Evolutionary conservation across 2,329 filamentous ascomycete species (phyloP).

Genomic region (Aspergillus sp.): DNA sequence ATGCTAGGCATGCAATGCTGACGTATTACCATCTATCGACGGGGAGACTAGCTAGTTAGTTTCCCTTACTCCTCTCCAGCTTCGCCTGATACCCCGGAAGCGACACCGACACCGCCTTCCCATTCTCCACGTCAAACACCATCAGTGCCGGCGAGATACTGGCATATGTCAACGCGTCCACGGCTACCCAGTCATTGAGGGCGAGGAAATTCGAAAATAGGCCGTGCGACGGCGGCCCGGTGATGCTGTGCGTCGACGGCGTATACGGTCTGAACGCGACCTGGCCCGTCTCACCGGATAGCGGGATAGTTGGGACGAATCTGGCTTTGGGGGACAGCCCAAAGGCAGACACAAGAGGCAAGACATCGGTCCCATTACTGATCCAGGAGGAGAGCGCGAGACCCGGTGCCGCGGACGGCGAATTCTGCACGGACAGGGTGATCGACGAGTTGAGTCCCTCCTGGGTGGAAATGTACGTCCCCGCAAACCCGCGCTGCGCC

Average conservation of each 20-base stretch:
- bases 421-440: slow-evolving; percentile 11
- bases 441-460: slow-evolving; percentile 24
- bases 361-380: slow-evolving; percentile 29
- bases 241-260: slow-evolving; percentile 4
- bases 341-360: slow-evolving; percentile 2
- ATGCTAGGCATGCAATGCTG: not conserved
- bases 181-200: slow-evolving; percentile 13
- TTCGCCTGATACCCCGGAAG: slow-evolving; percentile 17
- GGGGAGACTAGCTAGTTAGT: too few relatives aligned
- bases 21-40: not conserved
- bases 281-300: slow-evolving; percentile 8
- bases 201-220: slow-evolving; percentile 19
- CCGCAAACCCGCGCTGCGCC: slow-evolving; percentile 22
- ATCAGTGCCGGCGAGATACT: slow-evolving; percentile 20
- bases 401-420: slow-evolving; percentile 14
- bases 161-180: slow-evolving; percentile 23
- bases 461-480: slow-evolving; percentile 25
- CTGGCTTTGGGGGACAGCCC: slow-evolving; percentile 9
- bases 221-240: not conserved
- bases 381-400: slow-evolving; percentile 27
- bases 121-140: slow-evolving; percentile 27
- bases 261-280: slow-evolving; percentile 19
- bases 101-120: slow-evolving; percentile 17
- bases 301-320: slow-evolving; percentile 20
- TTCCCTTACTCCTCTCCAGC: slow-evolving; percentile 4